Evolutionary conservation across 768 basidiomycete genomes (phyloP), one percentile per base, ranked within the genome.

Genomic region (Strobilomyces confusus): DNA sequence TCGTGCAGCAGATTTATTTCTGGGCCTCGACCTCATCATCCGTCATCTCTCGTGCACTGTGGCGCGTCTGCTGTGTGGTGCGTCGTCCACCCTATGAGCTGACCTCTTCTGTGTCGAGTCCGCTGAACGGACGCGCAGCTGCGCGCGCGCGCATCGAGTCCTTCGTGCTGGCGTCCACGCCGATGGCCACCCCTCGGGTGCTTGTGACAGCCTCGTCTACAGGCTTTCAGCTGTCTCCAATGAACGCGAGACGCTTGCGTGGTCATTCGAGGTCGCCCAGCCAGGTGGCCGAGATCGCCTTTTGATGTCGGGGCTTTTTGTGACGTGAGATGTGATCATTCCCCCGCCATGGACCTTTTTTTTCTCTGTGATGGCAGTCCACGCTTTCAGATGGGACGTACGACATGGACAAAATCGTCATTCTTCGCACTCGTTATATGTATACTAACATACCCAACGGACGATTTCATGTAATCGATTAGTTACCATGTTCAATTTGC

Each of bases 261-360:
- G 26, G 36, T 1, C 59, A 61, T 32, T 36, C 3, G 23, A 54
- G 60, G 36, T 50, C 61, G 17, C 26, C 51, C n/a, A 56, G 60
- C 25, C 49, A 52, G 30, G 57, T 62, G 19, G 7, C 55, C 37
- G 56, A 61, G 37, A 41, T 59, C 30, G 11, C 5, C 11, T 20
- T 9, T 42, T 48, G 38, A 43, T 4, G 44, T 36, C 5, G n/a
- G 15, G 15, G 25, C 17, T 3, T 33, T 34, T 8, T 3, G 19
- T 15, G 20, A 42, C 9, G 23, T 25, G 40, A 19, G 38, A 11
- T 40, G 13, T 25, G 41, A 12, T n/a, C 23, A 14, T 15, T 25
- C n/a, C 9, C 23, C 25, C 41, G n/a, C 8, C 38, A 40, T 22
- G 30, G 46, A 47, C 46, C 7, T n/a, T 37, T 17, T 37, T n/a